Evolutionary conservation across 1,139 yeast species (phyloP), one percentile per base, ranked within the genome.

Genomic region (Zhuliangozyma parablackwelliae): DNA sequence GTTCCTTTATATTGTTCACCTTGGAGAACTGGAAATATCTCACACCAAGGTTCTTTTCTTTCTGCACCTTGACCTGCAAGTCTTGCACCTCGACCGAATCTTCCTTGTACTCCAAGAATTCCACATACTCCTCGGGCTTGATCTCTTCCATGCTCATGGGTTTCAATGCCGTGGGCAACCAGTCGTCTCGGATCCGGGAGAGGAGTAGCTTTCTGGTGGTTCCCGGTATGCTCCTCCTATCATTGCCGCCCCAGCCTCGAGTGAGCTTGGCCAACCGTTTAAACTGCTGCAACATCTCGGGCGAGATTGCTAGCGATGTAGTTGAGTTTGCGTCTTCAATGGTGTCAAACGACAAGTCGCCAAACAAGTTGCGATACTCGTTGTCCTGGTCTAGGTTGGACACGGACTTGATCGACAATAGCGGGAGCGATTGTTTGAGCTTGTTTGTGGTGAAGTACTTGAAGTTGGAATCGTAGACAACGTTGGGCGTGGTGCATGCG

Each of bases 181-280:
- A 87, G 53, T 85, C 94, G 45, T 85, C 90, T 54, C 83, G 75
- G 30, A 88, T 78, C 49, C 81, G 80, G 0, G 95, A 81, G 41
- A 88, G 66, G 9, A 78, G 66, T 35, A 86, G 60, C 47, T 82
- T 82, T 44, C 89, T 69, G 0, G 80, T 61, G 0, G 87, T 76
- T 7, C 94, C 94, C 0, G 95, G 90, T 6, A 85, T 76, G 10
- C 79, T 65, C 35, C 83, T 61, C 40, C 82, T 78, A 52, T 86
- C 95, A 46, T 78, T 76, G 0, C 95, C 95, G 34, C 89, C 82
- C 94, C 95, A 87, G 16, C 88, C 88, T 47, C 86, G 70, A 1
- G 85, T 78, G 23, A 82, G 59, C 41, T 79, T 70, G 9, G 83
- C 79, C 45, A 83, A 46, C 43, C 74, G 70, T 48, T 78, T 81